These are phyloP conservation scores for Iberis amara DNA, from an alignment of 441 rosid genomes.

Conservation along the genomic window DNA sequence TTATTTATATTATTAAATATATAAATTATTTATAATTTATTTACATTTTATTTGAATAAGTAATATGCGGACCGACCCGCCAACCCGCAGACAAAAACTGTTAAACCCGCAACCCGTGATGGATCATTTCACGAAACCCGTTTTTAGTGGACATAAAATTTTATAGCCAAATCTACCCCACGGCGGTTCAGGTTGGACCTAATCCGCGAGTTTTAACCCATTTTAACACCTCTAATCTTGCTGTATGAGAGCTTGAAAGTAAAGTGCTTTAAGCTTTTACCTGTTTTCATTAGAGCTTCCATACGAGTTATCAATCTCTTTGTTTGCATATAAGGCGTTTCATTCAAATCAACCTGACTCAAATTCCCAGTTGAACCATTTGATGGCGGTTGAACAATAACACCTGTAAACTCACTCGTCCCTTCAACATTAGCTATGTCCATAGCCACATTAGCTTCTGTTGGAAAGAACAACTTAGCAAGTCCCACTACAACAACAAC, in stretches of 20 bases:
- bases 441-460: constrained; percentile 92
- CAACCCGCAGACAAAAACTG: no score
- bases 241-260: not conserved
- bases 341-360: constrained; percentile 79
- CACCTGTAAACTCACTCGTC: constrained; percentile 58
- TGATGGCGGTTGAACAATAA: constrained; percentile 39
- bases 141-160: no score
- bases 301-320: constrained; percentile 61
- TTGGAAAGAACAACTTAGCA: constrained; percentile 75
- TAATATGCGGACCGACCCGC: no score
- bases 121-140: no score
- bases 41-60: no score
- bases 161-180: no score
- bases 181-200: no score
- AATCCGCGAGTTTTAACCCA: no score
- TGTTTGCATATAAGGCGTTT: constrained; percentile 69
- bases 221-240: not conserved
- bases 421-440: constrained; percentile 72
- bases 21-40: no score
- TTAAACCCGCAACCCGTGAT: no score
- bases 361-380: constrained; percentile 57
- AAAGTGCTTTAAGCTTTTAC: constrained; percentile 35
- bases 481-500: constrained; percentile 58
- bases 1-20: no score
- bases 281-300: constrained; percentile 87